A percentile compares a stretch with the other conserved stretches of the same genome.
Conservation (phyloP, 495 filamentous ascomycete species). For the Gamarada debralockiae region DNA sequence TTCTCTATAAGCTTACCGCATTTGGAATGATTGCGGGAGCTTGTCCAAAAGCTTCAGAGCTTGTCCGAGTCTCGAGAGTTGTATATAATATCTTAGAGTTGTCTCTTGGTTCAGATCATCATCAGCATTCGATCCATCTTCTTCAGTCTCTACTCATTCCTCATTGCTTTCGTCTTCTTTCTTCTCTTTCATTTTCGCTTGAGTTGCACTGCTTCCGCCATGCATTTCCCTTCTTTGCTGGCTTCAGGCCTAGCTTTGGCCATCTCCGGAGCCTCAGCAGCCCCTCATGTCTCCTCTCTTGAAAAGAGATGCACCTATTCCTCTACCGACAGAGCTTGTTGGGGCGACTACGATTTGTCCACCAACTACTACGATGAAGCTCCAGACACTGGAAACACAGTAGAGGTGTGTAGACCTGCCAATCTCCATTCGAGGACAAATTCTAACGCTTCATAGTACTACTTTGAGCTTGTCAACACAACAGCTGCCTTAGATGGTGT, state of each 20-base stretch:
- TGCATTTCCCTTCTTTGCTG: constrained; percentile 11
- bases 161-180: background rate
- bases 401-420: constrained; percentile 17
- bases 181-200: constrained; percentile 1
- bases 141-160: constrained; percentile 1
- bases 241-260: constrained; percentile 4
- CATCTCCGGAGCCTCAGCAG: constrained; percentile 1
- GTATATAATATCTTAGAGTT: no score
- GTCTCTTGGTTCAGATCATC: background rate
- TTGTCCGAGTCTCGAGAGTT: no score
- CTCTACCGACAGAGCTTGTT: constrained; percentile 20
- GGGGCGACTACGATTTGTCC: constrained; percentile 46
- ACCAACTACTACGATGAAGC: constrained; percentile 48
- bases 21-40: no score
- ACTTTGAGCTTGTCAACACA: constrained; percentile 37
- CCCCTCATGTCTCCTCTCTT: background rate
- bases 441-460: constrained; percentile 26
- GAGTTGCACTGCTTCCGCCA: constrained; percentile 2
- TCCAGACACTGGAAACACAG: constrained; percentile 43
- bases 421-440: background rate
- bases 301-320: constrained; percentile 14
- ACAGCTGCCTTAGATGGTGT: constrained; percentile 46
- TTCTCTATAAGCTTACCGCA: no score
- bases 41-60: no score
- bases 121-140: constrained; percentile 10